These are phyloP conservation scores for Fusarium sp. DNA, from an alignment of 2,329 filamentous ascomycete species.

Conservation along the genomic window DNA sequence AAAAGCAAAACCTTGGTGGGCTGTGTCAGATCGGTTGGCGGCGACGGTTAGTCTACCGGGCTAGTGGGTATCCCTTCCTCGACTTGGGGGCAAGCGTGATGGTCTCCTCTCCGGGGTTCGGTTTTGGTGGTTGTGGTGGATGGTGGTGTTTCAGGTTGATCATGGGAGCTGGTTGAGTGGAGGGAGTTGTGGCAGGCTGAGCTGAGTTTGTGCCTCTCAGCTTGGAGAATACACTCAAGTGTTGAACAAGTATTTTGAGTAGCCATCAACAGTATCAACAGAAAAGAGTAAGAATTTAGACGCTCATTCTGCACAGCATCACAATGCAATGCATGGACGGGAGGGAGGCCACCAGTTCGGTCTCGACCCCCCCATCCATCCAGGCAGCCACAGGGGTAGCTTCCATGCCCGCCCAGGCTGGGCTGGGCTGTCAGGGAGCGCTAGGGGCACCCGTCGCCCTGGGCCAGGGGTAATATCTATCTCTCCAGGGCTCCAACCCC, in stretches of 20 bases:
- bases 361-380: not conserved
- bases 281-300: not conserved
- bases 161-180: conserved; percentile 18
- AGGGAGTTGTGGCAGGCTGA: not conserved
- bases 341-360: not conserved
- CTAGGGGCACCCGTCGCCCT: conserved; percentile 34
- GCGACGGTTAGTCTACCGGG: conserved; percentile 13
- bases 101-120: not conserved
- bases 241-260: not conserved
- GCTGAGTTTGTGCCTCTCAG: not conserved
- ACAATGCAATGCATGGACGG: conserved; percentile 1
- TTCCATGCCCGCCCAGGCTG: no score
- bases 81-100: not conserved
- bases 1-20: conserved; percentile 11
- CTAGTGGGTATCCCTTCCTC: not conserved
- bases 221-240: not conserved
- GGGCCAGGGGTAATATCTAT: conserved; percentile 22
- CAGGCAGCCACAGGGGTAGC: not conserved
- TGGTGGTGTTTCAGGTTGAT: conserved; percentile 44
- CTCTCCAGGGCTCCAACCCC: conserved; percentile 25
- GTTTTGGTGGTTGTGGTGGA: conserved; percentile 33
- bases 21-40: conserved; percentile 42
- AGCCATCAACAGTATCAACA: not conserved
- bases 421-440: conserved; percentile 21
- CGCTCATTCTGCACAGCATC: not conserved